Percentiles rank a stretch among this genome's conserved stretches.
These are phyloP conservation scores for Phanerochaete carnosa DNA, from an alignment of 768 basidiomycete genomes.

Conservation along the genomic window DNA sequence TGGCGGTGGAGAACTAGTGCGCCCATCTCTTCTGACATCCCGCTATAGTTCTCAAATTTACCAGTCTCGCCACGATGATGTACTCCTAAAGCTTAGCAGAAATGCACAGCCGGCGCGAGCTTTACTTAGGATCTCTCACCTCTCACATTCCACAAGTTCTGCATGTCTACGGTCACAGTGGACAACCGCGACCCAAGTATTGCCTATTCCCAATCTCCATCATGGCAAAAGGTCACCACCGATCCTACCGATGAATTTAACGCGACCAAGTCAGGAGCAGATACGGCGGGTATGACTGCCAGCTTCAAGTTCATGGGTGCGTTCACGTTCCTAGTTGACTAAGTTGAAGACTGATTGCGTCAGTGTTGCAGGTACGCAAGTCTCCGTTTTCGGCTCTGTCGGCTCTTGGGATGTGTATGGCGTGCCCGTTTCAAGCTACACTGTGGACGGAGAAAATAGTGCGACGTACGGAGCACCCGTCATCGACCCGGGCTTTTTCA, in stretches of 20 bases:
- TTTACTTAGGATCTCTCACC: no score
- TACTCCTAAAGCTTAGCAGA: no score
- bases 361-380: slow-evolving; percentile 8
- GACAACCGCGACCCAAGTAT: slow-evolving; percentile 11
- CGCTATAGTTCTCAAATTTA: no score
- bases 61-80: no score
- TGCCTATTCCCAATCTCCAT: slow-evolving; percentile 6
- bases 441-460: slow-evolving; percentile 1
- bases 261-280: slow-evolving; percentile 8
- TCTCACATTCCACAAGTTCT: no score
- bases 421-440: slow-evolving; percentile 6
- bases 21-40: no score
- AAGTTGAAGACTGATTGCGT: neutral
- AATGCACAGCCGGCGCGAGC: no score
- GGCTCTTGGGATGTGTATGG: slow-evolving; percentile 11
- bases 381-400: slow-evolving; percentile 13
- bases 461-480: slow-evolving; percentile 7
- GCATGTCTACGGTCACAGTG: slow-evolving; percentile 10
- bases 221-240: slow-evolving; percentile 1
- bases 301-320: slow-evolving; percentile 12
- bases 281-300: slow-evolving; percentile 9
- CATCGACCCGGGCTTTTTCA: neutral
- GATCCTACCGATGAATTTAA: slow-evolving; percentile 6
- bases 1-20: no score
- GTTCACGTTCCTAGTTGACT: neutral